Conservation (phyloP, 495 filamentous ascomycete species). For the Aspergillus diversus region DNA sequence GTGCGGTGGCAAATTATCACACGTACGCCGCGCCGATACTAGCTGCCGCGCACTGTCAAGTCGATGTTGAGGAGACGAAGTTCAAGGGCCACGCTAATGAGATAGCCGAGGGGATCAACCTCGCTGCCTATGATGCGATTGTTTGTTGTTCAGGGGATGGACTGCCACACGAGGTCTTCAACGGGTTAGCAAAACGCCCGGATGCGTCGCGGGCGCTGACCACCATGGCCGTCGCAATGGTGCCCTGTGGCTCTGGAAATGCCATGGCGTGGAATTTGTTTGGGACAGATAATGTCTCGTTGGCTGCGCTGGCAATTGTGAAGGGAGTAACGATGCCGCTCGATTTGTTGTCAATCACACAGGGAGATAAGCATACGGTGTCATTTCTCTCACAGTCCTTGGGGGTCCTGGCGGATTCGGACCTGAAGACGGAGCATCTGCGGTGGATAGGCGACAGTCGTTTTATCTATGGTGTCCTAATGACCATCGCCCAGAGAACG, state of each 20-base stretch:
- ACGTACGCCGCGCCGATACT: constrained; percentile 81
- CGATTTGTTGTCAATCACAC: constrained; percentile 86
- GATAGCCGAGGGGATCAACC: constrained; percentile 75
- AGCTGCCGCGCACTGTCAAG: constrained; percentile 73
- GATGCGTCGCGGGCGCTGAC: constrained; percentile 75
- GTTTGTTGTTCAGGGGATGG: constrained; percentile 93
- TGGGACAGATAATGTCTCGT: constrained; percentile 73
- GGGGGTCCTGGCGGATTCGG: constrained; percentile 86
- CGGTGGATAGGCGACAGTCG: constrained; percentile 88
- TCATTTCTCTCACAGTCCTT: constrained; percentile 92
- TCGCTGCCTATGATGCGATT: constrained; percentile 78
- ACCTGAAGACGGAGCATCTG: constrained; percentile 85
- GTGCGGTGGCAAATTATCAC: constrained; percentile 72
- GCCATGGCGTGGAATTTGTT: constrained; percentile 90
- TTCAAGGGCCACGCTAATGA: constrained; percentile 77
- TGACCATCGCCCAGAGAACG: constrained; percentile 61
- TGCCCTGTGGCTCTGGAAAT: constrained; percentile 93
- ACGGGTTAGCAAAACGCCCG: constrained; percentile 75
- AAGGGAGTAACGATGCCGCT: constrained; percentile 82
- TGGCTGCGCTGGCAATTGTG: constrained; percentile 78
- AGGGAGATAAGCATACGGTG: constrained; percentile 68
- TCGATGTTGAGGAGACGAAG: constrained; percentile 76
- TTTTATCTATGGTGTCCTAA: constrained; percentile 82
- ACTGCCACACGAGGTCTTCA: constrained; percentile 93
- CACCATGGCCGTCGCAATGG: constrained; percentile 77